These are phyloP conservation scores for Sistotremastrum niveocremeum DNA, from an alignment of 768 basidiomycete species.

Conservation along the genomic window DNA sequence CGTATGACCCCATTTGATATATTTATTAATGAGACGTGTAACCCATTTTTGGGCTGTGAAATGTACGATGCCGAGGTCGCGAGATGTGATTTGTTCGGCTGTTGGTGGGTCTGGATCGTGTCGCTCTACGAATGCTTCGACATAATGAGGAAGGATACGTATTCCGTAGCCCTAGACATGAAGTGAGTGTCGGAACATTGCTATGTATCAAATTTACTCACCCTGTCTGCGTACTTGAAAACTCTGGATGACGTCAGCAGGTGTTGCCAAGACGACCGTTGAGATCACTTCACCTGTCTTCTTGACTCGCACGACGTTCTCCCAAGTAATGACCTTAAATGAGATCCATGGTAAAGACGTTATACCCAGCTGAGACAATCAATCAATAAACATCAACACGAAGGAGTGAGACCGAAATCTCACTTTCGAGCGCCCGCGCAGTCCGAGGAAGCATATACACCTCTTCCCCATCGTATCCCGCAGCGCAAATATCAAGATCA, in stretches of 20 bases:
- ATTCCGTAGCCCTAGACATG: constrained; percentile 3
- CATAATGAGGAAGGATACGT: constrained; percentile 6
- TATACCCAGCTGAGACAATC: constrained; percentile 3
- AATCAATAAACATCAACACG: background rate
- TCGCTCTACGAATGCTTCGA: background rate
- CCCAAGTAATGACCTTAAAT: constrained; percentile 7
- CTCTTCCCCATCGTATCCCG: constrained; percentile 5
- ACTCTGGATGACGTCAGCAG: constrained; percentile 3
- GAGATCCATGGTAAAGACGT: constrained; percentile 7
- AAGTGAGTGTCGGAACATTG: background rate
- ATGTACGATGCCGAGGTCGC: background rate
- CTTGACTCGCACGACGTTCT: constrained; percentile 5
- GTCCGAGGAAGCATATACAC: constrained; percentile 7
- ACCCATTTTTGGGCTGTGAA: background rate
- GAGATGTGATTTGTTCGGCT: too few relatives aligned
- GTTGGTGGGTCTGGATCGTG: too few relatives aligned
- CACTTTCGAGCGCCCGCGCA: constrained; percentile 7
- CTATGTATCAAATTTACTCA: background rate
- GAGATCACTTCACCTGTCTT: too few relatives aligned
- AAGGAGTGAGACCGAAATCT: too few relatives aligned
- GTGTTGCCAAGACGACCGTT: too few relatives aligned
- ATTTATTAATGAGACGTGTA: background rate
- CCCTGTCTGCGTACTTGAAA: constrained; percentile 8
- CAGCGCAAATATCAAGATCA: constrained; percentile 7
- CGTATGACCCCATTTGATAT: background rate